A percentile compares a stretch with the other conserved stretches of the same genome.
phyloP scores from a whole-genome alignment of 805 yeast genomes.

The Yamadazyma phyllophila region DNA sequence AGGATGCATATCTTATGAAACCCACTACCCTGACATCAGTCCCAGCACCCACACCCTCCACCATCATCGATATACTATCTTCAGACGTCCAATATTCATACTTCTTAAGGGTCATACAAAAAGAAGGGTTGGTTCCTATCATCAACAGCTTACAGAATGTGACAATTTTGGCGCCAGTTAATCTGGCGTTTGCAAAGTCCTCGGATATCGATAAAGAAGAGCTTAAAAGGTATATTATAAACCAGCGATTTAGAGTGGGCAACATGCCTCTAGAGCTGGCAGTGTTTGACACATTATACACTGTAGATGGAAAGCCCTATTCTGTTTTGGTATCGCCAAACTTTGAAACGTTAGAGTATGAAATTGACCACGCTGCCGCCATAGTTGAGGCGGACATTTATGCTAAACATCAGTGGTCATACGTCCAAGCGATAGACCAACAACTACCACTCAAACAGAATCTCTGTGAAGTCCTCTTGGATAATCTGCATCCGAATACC shows the following conservation, averaged over 20 bases:
- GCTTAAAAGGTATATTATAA: slow-evolving; percentile 30
- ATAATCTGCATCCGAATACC: slow-evolving; percentile 27
- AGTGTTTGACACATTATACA: slow-evolving; percentile 31
- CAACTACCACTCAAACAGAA: slow-evolving; percentile 36
- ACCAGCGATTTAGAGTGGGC: slow-evolving; percentile 33
- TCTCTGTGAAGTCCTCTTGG: slow-evolving; percentile 36
- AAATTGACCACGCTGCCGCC: slow-evolving; percentile 43
- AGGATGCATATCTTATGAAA: too few species aligned
- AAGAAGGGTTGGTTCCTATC: slow-evolving; percentile 58
- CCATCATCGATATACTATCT: slow-evolving; percentile 70
- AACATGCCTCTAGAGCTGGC: slow-evolving; percentile 21
- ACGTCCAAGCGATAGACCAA: slow-evolving; percentile 61
- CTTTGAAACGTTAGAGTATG: slow-evolving; percentile 26
- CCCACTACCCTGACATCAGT: slow-evolving; percentile 1
- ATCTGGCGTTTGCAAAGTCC: slow-evolving; percentile 59
- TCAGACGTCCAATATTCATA: slow-evolving; percentile 64
- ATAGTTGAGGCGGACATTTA: slow-evolving; percentile 56
- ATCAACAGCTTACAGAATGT: slow-evolving; percentile 59
- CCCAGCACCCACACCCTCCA: slow-evolving; percentile 27
- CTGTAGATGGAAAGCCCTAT: slow-evolving; percentile 17
- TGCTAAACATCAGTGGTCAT: slow-evolving; percentile 63
- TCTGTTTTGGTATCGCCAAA: slow-evolving; percentile 25
- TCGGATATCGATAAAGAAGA: slow-evolving; percentile 8
- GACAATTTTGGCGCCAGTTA: slow-evolving; percentile 78
- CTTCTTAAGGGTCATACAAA: slow-evolving; percentile 60